Percentiles rank a stretch among this genome's conserved stretches.
These are phyloP conservation scores for Exophiala oligosperma DNA, from an alignment of 2,329 filamentous ascomycete genomes.

Conservation along the genomic window DNA sequence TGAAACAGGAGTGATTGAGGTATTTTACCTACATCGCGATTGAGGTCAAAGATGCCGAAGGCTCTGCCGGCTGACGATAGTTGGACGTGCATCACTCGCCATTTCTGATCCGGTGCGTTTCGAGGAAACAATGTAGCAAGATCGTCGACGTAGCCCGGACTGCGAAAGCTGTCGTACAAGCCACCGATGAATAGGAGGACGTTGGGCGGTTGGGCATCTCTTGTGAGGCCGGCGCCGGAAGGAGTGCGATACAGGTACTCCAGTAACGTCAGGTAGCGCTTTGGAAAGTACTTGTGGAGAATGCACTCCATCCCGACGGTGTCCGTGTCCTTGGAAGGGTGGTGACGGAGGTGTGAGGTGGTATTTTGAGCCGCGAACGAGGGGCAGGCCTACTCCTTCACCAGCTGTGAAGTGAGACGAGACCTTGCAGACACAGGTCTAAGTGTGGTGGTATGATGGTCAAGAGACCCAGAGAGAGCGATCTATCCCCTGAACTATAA, in stretches of 20 bases:
- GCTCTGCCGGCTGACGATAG: conserved; percentile 55
- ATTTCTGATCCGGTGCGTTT: conserved; percentile 37
- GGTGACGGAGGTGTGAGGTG: no score
- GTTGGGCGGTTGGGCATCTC: conserved; percentile 18
- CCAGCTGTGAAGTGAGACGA: no score
- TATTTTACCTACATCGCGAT: conserved; percentile 42
- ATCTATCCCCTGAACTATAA: no score
- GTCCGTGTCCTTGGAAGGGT: no score
- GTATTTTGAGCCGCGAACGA: no score
- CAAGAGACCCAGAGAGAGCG: no score
- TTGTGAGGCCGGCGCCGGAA: background rate
- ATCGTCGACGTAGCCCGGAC: conserved; percentile 52
- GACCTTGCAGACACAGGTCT: no score
- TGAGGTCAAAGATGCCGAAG: conserved; percentile 56
- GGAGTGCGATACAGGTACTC: conserved; percentile 17
- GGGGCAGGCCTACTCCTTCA: no score
- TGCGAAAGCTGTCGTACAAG: conserved; percentile 58
- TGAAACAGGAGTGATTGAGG: background rate
- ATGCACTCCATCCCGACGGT: conserved; percentile 11
- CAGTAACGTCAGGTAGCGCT: conserved; percentile 22
- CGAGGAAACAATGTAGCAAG: conserved; percentile 49
- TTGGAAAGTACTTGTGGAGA: conserved; percentile 23
- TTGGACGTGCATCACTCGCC: conserved; percentile 54
- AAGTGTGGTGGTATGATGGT: no score
- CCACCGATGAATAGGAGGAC: conserved; percentile 61